Percentiles rank a stretch among this genome's conserved stretches.
Evolutionary conservation across 306 rosid genomes (phyloP).

Genomic region (Lathyrus aphaca): DNA sequence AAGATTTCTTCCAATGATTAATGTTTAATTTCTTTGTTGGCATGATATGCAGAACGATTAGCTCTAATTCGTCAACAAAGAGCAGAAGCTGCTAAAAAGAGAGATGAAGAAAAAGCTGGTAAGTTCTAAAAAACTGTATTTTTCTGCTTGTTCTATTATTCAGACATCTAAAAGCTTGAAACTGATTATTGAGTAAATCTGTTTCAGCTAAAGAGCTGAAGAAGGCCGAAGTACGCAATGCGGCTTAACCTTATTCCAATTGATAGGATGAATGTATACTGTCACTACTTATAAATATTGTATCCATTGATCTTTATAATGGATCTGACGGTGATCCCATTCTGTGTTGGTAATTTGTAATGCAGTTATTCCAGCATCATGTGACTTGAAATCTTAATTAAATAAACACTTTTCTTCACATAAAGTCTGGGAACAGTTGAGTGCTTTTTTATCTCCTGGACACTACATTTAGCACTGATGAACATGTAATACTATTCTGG

Average conservation of each 20-base stretch:
- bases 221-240: conserved; percentile 70
- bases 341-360: conserved; percentile 41
- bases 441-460: not conserved
- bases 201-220: conserved; percentile 81
- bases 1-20: conserved; percentile 5
- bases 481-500: too few relatives aligned
- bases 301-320: conserved; percentile 42
- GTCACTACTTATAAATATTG: conserved; percentile 30
- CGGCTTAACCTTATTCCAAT: conserved; percentile 34
- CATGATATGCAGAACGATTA: conserved; percentile 67
- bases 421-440: not conserved
- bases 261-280: conserved; percentile 35
- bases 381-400: conserved; percentile 34
- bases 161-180: conserved; percentile 11
- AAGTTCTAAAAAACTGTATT: conserved; percentile 29
- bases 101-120: conserved; percentile 92
- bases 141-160: conserved; percentile 5
- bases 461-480: not conserved
- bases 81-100: conserved; percentile 88
- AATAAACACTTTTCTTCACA: conserved; percentile 13
- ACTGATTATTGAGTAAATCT: conserved; percentile 28
- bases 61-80: conserved; percentile 80
- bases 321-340: conserved; percentile 27
- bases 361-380: conserved; percentile 34
- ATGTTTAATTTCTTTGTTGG: conserved; percentile 25